Evolutionary conservation across 768 basidiomycete genomes (phyloP).

Genomic region (Auricularia heimuer): DNA sequence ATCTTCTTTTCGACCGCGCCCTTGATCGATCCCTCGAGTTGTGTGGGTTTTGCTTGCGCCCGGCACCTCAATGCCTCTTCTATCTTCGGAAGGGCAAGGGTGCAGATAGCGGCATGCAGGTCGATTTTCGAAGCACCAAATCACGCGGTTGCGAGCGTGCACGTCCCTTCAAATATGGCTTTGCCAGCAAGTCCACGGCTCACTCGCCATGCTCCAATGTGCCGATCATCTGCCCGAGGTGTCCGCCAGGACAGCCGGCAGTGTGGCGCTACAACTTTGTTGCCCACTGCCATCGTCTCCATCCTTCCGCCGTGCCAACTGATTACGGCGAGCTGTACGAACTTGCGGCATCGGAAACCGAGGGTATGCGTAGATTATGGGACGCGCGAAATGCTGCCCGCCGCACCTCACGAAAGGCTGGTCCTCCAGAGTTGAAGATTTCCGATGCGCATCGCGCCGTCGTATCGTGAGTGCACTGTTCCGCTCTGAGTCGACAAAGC

Average conservation of each 20-base stretch:
- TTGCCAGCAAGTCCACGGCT: no score
- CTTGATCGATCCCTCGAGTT: neutral
- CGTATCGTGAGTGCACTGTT: neutral
- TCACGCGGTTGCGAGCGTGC: no score
- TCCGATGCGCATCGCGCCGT: neutral
- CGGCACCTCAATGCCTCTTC: neutral
- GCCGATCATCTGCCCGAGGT: no score
- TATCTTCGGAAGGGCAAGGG: neutral
- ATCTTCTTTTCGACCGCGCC: neutral
- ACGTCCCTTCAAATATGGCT: no score
- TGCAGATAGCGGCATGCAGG: neutral
- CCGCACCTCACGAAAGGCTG: neutral
- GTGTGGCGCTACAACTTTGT: no score
- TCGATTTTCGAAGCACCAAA: neutral
- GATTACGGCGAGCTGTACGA: neutral
- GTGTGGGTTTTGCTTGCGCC: neutral
- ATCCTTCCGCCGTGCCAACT: no score
- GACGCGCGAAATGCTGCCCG: neutral
- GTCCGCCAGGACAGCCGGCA: no score
- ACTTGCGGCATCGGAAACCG: neutral
- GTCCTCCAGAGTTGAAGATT: neutral
- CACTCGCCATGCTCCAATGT: no score
- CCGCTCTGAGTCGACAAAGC: neutral
- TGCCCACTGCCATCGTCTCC: no score
- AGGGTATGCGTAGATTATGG: neutral